Percentiles rank a stretch among this genome's conserved stretches.
Conservation (phyloP, 805 yeast species). For the Teunomyces kruisii region DNA sequence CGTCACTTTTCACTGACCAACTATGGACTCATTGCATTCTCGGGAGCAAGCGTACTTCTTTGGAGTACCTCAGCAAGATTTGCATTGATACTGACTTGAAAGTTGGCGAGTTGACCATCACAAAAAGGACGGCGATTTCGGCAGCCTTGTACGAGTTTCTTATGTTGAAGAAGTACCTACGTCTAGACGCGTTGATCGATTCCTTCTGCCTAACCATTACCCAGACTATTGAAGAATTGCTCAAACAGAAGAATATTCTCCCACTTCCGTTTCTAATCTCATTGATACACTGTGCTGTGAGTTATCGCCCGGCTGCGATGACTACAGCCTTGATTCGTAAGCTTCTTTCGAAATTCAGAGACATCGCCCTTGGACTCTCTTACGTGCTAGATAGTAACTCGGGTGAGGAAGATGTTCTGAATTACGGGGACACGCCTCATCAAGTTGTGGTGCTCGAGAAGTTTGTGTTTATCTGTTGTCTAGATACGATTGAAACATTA, state of each 20-base stretch:
- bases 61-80: constrained; percentile 32
- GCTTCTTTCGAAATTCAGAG: constrained; percentile 16
- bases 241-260: constrained; percentile 23
- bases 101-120: constrained; percentile 20
- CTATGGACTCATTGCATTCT: constrained; percentile 36
- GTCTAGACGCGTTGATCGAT: constrained; percentile 52
- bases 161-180: constrained; percentile 39
- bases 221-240: constrained; percentile 29
- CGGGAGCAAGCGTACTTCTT: constrained; percentile 33
- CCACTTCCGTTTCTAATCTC: constrained; percentile 63
- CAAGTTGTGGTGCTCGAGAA: constrained; percentile 43
- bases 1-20: constrained; percentile 33
- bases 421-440: constrained; percentile 32
- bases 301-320: constrained; percentile 64
- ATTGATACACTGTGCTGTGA: constrained; percentile 52
- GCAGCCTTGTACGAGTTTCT: constrained; percentile 45
- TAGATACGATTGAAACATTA: constrained; percentile 57
- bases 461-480: constrained; percentile 47
- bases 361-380: constrained; percentile 18
- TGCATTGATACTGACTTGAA: constrained; percentile 23
- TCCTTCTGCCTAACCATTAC: constrained; percentile 31
- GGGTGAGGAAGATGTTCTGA: constrained; percentile 26
- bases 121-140: constrained; percentile 31
- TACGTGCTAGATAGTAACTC: constrained; percentile 26
- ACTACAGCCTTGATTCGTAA: constrained; percentile 27